Evolutionary conservation across 2,329 filamentous ascomycete genomes (phyloP), one percentile per base, ranked within the genome.

Genomic region (Botrytis pseudocinerea): DNA sequence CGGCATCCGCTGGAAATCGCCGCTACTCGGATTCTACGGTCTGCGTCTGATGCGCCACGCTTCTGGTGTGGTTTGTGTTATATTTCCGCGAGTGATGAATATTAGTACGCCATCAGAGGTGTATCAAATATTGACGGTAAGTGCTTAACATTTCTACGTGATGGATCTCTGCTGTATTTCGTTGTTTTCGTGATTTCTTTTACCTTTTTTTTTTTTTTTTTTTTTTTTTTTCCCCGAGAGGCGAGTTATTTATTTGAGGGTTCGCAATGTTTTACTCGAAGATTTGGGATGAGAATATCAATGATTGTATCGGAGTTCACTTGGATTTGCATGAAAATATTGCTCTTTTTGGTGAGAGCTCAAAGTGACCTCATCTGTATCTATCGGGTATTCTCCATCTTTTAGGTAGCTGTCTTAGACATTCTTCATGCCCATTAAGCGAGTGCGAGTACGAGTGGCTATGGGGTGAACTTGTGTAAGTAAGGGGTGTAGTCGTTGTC

Each of bases 121-220:
- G 1, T 32, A 3, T 2, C 51, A 16, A 18, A 57, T 57, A 2
- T 57, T 28, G n/a, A 57, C 1, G n/a, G n/a, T 6, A 57, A 16
- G n/a, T 32, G n/a, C 2, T 14, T 28, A 16, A 3, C 25, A 54
- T 8, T n/a, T 54, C 25, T 54, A 14, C 10, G 4, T 51, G 10
- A 51, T 51, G 12, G 25, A 7, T 8, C 25, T 54, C 14, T 28
- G 12, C 51, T 54, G 8, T 1, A 54, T 2, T 28, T 28, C 51
- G 25, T 54, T 54, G 25, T 16, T 54, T 18, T 32, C 3, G n/a
- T 28, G n/a, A 54, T 28, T 1, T 28, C 9, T 32, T 4, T 2
- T 38, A 28, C 18, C 0, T 28, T 8, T 2, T 3, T 28, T 0
- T 18, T 18, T 2, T 6, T 28, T 0, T 32, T 4, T 2, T 7